These are phyloP conservation scores for Senna siamea DNA, from an alignment of 306 rosid genomes.

Conservation along the genomic window DNA sequence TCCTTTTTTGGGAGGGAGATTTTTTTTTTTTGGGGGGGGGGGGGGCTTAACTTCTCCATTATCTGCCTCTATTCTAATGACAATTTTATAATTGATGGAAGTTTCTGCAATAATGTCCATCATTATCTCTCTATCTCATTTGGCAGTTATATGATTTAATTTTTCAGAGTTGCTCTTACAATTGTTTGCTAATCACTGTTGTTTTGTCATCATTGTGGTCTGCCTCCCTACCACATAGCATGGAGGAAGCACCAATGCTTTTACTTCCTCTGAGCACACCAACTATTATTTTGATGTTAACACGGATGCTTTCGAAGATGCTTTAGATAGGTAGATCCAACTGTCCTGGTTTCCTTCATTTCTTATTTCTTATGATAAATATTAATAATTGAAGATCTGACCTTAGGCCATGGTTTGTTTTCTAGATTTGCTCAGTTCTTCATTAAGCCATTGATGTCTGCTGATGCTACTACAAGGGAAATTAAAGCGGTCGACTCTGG, in stretches of 20 bases:
- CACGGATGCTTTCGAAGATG: constrained; percentile 86
- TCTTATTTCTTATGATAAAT: constrained; percentile 11
- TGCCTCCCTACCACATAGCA: constrained; percentile 55
- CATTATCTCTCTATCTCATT: background rate
- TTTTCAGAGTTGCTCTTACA: background rate
- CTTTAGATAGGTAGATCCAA: constrained; percentile 78
- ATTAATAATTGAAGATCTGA: constrained; percentile 13
- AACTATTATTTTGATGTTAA: constrained; percentile 84
- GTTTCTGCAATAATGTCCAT: background rate
- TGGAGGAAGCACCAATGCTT: constrained; percentile 92
- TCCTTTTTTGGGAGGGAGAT: too few species aligned
- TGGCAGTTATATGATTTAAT: background rate
- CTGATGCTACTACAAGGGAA: constrained; percentile 97
- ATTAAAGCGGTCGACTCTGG: constrained; percentile 99
- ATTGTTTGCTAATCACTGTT: constrained; percentile 34
- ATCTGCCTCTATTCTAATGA: background rate
- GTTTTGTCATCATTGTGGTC: constrained; percentile 20
- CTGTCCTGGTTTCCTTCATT: constrained; percentile 27
- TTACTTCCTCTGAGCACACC: constrained; percentile 70
- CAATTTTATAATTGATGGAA: too few species aligned
- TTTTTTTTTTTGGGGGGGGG: too few species aligned
- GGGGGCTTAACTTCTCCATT: background rate
- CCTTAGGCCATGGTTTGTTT: constrained; percentile 36
- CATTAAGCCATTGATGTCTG: constrained; percentile 86
- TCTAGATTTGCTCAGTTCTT: constrained; percentile 93